Evolutionary conservation across 495 filamentous ascomycete genomes (phyloP), one percentile per base, ranked within the genome.

Genomic region (Penicillium silybi): DNA sequence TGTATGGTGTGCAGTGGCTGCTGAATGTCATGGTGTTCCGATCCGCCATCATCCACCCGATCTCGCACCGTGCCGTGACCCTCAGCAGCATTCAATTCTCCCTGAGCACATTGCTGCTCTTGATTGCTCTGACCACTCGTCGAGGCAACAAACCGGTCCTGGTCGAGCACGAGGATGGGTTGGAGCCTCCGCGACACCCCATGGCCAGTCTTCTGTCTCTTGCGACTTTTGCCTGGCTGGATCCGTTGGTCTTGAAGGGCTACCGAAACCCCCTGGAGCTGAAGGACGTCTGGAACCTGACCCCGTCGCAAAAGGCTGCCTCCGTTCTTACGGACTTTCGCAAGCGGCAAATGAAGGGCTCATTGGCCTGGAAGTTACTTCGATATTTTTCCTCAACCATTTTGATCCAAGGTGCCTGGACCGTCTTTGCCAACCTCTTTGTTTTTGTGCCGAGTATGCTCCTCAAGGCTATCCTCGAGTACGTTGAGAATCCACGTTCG

Each of bases 401-500:
- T 23, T 29, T 95, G 15, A 73, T 85, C 26, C 95, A 99, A 68
- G 88, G 84, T 45, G 61, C 72, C 16, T 97, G 88, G 87, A 91
- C 92, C 5, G 71, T 83, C 4, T 75, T 92, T 35, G 82, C 81
- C 16, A 91, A 89, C 34, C 57, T 90, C 3, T 85, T 97, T 56
- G 90, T 89, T 2, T 97, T 97, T 70, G 83, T 85, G 15, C 95
- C 95, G 2, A 99, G 92, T 3, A 76, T 99, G 17, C 79, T 99
- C 8, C 81, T 99, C 18, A 88, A 89, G 60, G 86, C 86, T 5
- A 97, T 99, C 56, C 75, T 99, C 19, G 84, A 96, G 63, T 97
- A 96, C 61, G 85, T 97, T 15, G 89, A 99, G 67, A 75, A 88
- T 53, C 92, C 95, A 1, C 76, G 80, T 5, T 78, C 78, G 8